phyloP scores from a whole-genome alignment of 257 asterid species.

The Capsicum baccatum region DNA sequence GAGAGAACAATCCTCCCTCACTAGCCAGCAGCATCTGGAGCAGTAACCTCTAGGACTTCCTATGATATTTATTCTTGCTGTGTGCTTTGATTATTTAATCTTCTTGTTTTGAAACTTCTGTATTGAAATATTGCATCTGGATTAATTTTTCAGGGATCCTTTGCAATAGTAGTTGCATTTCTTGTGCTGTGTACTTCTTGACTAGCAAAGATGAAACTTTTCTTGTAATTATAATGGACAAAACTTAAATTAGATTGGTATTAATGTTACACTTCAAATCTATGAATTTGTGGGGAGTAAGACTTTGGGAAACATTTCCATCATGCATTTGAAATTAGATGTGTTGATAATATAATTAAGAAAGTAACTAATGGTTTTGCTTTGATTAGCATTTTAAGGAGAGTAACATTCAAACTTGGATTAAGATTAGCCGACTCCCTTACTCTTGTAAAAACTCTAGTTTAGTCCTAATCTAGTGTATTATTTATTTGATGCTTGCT shows the following conservation, averaged over 20 bases:
- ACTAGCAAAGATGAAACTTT: constrained; percentile 20
- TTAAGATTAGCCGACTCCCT: no score
- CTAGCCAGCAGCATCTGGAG: constrained; percentile 20
- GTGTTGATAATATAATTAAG: not conserved
- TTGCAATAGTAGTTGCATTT: constrained; percentile 52
- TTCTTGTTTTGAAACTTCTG: not conserved
- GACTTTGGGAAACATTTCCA: not conserved
- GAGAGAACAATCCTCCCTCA: constrained; percentile 26
- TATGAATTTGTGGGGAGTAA: not conserved
- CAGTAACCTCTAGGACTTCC: not conserved
- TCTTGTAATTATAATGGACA: constrained; percentile 27
- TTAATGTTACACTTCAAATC: not conserved
- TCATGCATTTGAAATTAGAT: not conserved
- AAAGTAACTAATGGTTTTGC: no score
- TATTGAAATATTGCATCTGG: constrained; percentile 61
- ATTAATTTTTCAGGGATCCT: constrained; percentile 59
- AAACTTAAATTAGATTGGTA: constrained; percentile 15
- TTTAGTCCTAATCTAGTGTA: no score
- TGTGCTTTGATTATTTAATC: constrained; percentile 1
- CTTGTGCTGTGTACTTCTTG: constrained; percentile 25
- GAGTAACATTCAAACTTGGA: no score
- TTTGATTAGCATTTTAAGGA: no score
- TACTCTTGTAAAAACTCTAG: no score
- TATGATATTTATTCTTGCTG: constrained; percentile 25
- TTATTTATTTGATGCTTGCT: no score